Evolutionary conservation across 352 stramenopile genomes (phyloP).

Genomic region (Phytophthora agathidicida): DNA sequence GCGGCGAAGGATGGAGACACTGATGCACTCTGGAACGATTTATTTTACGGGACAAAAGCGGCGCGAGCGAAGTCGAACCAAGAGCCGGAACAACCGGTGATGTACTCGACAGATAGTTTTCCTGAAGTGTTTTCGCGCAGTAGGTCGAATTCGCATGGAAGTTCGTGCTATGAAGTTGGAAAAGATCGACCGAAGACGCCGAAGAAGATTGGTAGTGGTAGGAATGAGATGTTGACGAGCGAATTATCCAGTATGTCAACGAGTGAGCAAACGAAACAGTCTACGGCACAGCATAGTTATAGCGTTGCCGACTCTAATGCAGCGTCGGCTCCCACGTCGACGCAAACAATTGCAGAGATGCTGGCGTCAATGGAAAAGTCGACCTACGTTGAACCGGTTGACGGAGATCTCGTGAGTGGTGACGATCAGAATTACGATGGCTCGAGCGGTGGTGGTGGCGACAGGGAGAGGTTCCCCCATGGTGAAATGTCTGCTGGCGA

Average conservation of each 20-base stretch:
- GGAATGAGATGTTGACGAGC: constrained; percentile 4
- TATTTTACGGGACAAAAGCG: constrained; percentile 40
- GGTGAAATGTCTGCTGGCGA: not conserved
- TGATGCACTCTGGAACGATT: constrained; percentile 48
- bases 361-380: constrained; percentile 22
- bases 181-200: constrained; percentile 3
- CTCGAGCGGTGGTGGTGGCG: constrained; percentile 1
- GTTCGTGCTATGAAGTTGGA: constrained; percentile 16
- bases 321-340: constrained; percentile 10
- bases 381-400: not conserved
- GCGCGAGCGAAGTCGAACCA: constrained; percentile 21
- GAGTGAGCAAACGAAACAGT: constrained; percentile 11
- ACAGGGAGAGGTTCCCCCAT: constrained; percentile 6
- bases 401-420: constrained; percentile 9
- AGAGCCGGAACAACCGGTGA: constrained; percentile 14
- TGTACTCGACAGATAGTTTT: constrained; percentile 34
- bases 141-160: constrained; percentile 9
- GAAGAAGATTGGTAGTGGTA: not conserved
- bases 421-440: constrained; percentile 11
- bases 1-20: constrained; percentile 24
- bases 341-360: constrained; percentile 30
- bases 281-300: constrained; percentile 16
- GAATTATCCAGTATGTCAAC: constrained; percentile 17
- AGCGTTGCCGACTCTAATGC: constrained; percentile 10
- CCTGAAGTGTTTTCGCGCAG: constrained; percentile 21